Evolutionary conservation across 2,329 filamentous ascomycete genomes (phyloP).

Genomic region (Cordyceps farinosa): DNA sequence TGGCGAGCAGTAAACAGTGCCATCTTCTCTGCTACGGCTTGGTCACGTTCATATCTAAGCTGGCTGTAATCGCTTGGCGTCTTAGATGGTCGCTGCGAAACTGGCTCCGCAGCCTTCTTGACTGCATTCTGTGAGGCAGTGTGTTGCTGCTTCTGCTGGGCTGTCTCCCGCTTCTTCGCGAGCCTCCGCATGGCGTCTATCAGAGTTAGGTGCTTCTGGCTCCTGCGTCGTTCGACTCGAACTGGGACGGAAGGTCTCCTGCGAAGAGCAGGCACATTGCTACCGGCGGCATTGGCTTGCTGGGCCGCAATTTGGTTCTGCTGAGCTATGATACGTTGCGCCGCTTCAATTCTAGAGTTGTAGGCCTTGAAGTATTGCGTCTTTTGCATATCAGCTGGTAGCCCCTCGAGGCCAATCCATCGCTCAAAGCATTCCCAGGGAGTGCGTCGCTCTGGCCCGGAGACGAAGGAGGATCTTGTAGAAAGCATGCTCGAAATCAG

Average conservation of each 20-base stretch:
- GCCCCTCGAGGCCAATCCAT: conserved; percentile 87
- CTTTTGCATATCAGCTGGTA: conserved; percentile 90
- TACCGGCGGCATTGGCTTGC: conserved; percentile 44
- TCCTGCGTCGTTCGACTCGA: conserved; percentile 80
- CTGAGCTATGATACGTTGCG: conserved; percentile 52
- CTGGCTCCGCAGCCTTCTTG: conserved; percentile 71
- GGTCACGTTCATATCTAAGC: conserved; percentile 81
- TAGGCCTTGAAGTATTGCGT: conserved; percentile 87
- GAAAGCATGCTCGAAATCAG: conserved; percentile 80
- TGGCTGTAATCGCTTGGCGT: conserved; percentile 90
- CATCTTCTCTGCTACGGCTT: conserved; percentile 60
- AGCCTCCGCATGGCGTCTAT: conserved; percentile 94
- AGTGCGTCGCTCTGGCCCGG: conserved; percentile 82
- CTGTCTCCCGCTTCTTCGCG: conserved; percentile 87
- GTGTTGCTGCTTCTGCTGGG: conserved; percentile 83
- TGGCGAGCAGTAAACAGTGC: conserved; percentile 56
- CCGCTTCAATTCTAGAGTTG: conserved; percentile 57
- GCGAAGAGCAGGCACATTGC: conserved; percentile 40
- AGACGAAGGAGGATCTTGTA: conserved; percentile 71
- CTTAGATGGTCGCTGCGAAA: conserved; percentile 54
- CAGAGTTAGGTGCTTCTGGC: conserved; percentile 80
- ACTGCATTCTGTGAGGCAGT: conserved; percentile 72
- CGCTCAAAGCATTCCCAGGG: conserved; percentile 99
- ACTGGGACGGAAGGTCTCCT: conserved; percentile 74
- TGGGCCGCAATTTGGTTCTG: conserved; percentile 50